Evolutionary conservation across 306 rosid species (phyloP).

Genomic region (apple (Malus domestica)): DNA sequence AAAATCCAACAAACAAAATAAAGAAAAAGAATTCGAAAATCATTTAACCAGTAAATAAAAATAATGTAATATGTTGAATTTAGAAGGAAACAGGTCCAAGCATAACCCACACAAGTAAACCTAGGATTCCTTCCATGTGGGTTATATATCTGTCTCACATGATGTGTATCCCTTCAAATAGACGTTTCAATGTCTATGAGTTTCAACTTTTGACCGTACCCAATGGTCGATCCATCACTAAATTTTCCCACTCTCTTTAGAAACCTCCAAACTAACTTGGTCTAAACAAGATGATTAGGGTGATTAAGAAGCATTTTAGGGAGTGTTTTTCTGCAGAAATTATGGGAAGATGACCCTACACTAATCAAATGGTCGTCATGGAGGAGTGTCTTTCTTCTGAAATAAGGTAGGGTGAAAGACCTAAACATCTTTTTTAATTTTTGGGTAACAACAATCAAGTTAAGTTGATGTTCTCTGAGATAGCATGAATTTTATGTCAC

Average conservation of each 20-base stretch:
- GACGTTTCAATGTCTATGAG: constrained; percentile 9
- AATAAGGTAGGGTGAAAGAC: background rate
- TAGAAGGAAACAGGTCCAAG: background rate
- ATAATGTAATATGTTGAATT: constrained; percentile 10
- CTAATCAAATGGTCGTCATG: constrained; percentile 3
- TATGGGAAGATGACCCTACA: constrained; percentile 22
- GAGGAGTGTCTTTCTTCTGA: background rate
- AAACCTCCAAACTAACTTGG: constrained; percentile 3
- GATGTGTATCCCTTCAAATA: background rate
- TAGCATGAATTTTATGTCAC: background rate
- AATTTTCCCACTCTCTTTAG: background rate
- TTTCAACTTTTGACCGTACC: background rate
- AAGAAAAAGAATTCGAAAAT: background rate
- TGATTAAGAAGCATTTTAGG: no score
- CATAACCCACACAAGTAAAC: constrained; percentile 25
- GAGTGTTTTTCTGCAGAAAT: constrained; percentile 1
- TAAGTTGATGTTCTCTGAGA: background rate
- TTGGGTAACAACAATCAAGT: background rate
- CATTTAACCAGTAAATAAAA: no score
- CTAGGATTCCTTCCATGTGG: constrained; percentile 43
- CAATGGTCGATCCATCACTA: background rate
- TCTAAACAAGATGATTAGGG: constrained; percentile 1
- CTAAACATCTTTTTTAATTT: background rate
- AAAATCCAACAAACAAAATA: background rate
- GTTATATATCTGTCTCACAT: constrained; percentile 21